phyloP scores from a whole-genome alignment of 495 filamentous ascomycete genomes.

The Tuber umbilicatum region DNA sequence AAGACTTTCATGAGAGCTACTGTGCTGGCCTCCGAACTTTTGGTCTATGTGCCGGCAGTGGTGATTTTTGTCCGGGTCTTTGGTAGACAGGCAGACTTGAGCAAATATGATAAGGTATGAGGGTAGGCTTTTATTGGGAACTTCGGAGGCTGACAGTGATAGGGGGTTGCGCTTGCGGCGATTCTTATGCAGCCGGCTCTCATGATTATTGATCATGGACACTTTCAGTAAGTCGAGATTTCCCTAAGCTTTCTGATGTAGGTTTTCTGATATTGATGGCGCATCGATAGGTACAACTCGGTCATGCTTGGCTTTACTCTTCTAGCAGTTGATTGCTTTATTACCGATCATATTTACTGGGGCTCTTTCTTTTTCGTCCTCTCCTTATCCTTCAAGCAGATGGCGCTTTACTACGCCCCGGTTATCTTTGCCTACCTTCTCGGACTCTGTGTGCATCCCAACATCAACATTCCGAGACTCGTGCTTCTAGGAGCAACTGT shows the following conservation, averaged over 20 bases:
- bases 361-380: constrained; percentile 88
- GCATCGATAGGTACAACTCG: constrained; percentile 61
- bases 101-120: constrained; percentile 41
- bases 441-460: constrained; percentile 72
- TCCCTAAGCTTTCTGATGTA: not conserved
- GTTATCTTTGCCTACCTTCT: constrained; percentile 86
- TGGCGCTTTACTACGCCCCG: constrained; percentile 95
- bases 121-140: not conserved
- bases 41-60: constrained; percentile 77
- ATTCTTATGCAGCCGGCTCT: constrained; percentile 87
- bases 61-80: constrained; percentile 76
- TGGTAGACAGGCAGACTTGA: constrained; percentile 63
- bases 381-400: constrained; percentile 92
- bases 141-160: constrained; percentile 57
- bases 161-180: constrained; percentile 73
- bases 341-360: constrained; percentile 80
- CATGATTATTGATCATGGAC: constrained; percentile 92
- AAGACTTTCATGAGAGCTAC: constrained; percentile 95
- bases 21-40: constrained; percentile 79
- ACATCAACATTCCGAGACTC: constrained; percentile 61
- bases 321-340: constrained; percentile 74
- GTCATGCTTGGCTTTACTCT: constrained; percentile 86
- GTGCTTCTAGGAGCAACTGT: constrained; percentile 69
- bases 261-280: not conserved
- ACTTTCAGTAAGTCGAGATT: constrained; percentile 61